phyloP scores from a whole-genome alignment of 1,139 yeast species.

The Dujonia santamariae region DNA sequence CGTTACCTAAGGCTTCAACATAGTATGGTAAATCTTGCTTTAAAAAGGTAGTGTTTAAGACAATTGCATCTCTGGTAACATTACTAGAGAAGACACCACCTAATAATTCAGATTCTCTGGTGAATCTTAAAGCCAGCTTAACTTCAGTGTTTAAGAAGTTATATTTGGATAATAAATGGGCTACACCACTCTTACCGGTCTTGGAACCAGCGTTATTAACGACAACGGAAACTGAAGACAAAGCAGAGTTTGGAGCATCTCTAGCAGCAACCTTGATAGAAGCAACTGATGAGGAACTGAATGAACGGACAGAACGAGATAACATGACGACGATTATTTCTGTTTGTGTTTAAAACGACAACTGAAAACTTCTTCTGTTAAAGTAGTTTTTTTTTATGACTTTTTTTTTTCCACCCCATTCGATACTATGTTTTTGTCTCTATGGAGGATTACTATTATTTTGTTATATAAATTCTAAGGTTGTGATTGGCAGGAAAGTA shows the following conservation, averaged over 20 bases:
- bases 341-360: constrained; percentile 11
- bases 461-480: constrained; percentile 13
- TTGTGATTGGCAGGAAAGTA: constrained; percentile 14
- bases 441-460: too few relatives aligned
- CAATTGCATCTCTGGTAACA: constrained; percentile 81
- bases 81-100: constrained; percentile 76
- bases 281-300: constrained; percentile 39
- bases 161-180: constrained; percentile 83
- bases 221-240: constrained; percentile 68
- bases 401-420: too few relatives aligned
- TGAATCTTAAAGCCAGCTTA: constrained; percentile 88
- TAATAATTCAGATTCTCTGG: constrained; percentile 90
- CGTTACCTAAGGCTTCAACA: constrained; percentile 82
- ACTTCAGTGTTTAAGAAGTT: constrained; percentile 79
- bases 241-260: constrained; percentile 52
- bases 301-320: constrained; percentile 47
- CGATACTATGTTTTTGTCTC: too few relatives aligned
- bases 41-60: constrained; percentile 78
- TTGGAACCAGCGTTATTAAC: constrained; percentile 84
- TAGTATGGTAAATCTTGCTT: constrained; percentile 89
- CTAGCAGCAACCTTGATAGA: constrained; percentile 44
- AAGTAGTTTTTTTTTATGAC: not conserved
- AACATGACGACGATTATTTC: constrained; percentile 23
- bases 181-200: constrained; percentile 72
- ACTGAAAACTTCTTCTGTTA: constrained; percentile 15